Conservation (phyloP, 768 basidiomycete species). For the Leccinum variicolor region DNA sequence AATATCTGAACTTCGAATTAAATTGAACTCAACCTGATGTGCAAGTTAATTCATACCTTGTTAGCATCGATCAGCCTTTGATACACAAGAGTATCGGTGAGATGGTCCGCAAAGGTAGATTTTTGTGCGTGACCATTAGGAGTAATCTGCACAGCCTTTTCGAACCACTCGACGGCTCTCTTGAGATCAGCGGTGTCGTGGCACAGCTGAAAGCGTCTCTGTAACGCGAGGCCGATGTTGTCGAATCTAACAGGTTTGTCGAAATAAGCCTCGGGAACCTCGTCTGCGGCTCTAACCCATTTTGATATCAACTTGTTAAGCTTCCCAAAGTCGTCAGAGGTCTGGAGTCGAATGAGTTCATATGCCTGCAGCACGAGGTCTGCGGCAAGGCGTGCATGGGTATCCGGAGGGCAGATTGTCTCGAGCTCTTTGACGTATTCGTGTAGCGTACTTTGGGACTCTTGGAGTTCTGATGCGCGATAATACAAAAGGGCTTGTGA, state of each 20-base stretch:
- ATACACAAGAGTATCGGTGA: too few species aligned
- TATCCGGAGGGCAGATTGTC: background rate
- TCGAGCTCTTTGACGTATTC: background rate
- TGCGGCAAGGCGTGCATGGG: background rate
- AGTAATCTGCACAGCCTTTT: background rate
- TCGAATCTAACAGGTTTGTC: background rate
- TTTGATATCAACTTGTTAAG: background rate
- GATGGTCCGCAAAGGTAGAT: too few species aligned
- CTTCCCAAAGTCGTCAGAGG: background rate
- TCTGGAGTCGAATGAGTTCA: background rate
- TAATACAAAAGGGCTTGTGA: background rate
- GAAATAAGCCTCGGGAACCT: background rate
- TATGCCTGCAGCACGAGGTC: conserved; percentile 1
- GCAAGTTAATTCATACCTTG: too few species aligned
- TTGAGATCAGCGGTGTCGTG: background rate
- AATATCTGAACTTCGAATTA: too few species aligned
- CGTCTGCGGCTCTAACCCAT: background rate
- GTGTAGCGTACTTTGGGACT: background rate
- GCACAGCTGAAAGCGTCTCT: background rate
- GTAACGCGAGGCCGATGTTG: background rate
- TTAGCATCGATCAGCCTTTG: too few species aligned
- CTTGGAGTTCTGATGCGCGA: background rate
- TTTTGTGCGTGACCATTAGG: too few species aligned
- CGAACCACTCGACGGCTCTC: background rate
- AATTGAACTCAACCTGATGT: too few species aligned